Conservation (phyloP, 225 moss, liverwort and hornwort species). For the Lunularia cruciata region DNA sequence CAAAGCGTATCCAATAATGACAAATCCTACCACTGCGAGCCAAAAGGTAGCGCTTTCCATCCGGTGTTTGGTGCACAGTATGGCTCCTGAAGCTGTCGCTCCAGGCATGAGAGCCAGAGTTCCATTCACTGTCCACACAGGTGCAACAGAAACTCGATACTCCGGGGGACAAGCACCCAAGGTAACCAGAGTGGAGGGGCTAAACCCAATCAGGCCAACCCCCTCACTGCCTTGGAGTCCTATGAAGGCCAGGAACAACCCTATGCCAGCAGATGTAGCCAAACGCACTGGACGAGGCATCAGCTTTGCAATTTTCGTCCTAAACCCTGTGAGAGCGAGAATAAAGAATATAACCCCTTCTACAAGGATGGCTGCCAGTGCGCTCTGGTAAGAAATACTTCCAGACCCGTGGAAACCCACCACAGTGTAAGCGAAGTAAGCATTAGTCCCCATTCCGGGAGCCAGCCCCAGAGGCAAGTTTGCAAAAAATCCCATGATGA, state of each 20-base stretch:
- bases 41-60: slow-evolving; percentile 95
- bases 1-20: slow-evolving; percentile 75
- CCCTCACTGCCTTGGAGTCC: slow-evolving; percentile 81
- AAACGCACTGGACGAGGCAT: slow-evolving; percentile 78
- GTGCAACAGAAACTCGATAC: slow-evolving; percentile 58
- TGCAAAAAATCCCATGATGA: slow-evolving; percentile 86
- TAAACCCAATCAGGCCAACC: slow-evolving; percentile 70
- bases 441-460: slow-evolving; percentile 96
- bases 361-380: slow-evolving; percentile 74
- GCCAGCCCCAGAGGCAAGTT: slow-evolving; percentile 83
- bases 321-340: slow-evolving; percentile 72
- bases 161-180: slow-evolving; percentile 76
- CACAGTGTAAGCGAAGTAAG: slow-evolving; percentile 87
- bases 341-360: slow-evolving; percentile 78
- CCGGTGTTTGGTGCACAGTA: slow-evolving; percentile 67
- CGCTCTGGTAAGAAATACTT: slow-evolving; percentile 65
- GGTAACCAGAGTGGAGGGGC: slow-evolving; percentile 69
- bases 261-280: slow-evolving; percentile 82
- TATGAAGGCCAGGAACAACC: slow-evolving; percentile 80
- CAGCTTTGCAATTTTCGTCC: slow-evolving; percentile 78
- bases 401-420: slow-evolving; percentile 84
- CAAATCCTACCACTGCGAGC: slow-evolving; percentile 79
- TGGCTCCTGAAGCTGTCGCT: slow-evolving; percentile 64
- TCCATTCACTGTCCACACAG: slow-evolving; percentile 61
- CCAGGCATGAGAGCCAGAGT: slow-evolving; percentile 59